Percentiles rank a stretch among this genome's conserved stretches.
phyloP scores from a whole-genome alignment of 2,329 filamentous ascomycete genomes.

The Cephalotrichum gorgonifer region DNA sequence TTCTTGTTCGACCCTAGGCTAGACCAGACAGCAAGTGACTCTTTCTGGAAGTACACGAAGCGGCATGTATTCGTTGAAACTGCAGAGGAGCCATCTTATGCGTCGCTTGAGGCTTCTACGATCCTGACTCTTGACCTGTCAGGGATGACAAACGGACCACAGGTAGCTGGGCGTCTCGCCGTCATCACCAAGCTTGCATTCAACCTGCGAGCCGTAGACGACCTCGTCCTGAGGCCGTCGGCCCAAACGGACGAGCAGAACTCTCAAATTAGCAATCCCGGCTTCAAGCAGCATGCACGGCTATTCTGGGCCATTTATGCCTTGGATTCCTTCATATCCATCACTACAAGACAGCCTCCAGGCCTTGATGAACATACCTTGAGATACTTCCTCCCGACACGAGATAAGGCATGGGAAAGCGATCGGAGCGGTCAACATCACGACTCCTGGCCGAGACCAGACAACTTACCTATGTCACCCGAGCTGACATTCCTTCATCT shows the following conservation, averaged over 20 bases:
- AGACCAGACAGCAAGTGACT: background rate
- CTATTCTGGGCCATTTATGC: slow-evolving; percentile 8
- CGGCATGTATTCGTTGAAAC: slow-evolving; percentile 5
- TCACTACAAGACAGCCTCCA: slow-evolving; percentile 5
- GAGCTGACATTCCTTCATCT: too few species aligned
- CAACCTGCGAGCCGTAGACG: background rate
- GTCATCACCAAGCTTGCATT: slow-evolving; percentile 5
- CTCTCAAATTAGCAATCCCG: background rate
- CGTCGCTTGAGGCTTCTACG: slow-evolving; percentile 4
- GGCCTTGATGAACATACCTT: background rate
- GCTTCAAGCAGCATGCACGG: background rate
- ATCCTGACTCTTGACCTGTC: slow-evolving; percentile 7
- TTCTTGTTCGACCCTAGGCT: slow-evolving; percentile 5
- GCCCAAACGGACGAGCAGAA: background rate
- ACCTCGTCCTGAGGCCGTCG: background rate
- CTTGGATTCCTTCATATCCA: slow-evolving; percentile 6
- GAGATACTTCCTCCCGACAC: background rate
- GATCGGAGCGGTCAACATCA: too few species aligned
- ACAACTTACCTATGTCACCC: too few species aligned
- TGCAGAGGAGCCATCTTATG: slow-evolving; percentile 6
- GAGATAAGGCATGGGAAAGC: slow-evolving; percentile 1
- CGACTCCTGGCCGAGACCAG: too few species aligned
- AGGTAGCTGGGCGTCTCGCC: slow-evolving; percentile 4
- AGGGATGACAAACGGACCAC: slow-evolving; percentile 8
- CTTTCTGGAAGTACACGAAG: slow-evolving; percentile 8